Base-by-base conservation (phyloP, 352 stramenopile species). In the Albugo laibachii region DNA sequence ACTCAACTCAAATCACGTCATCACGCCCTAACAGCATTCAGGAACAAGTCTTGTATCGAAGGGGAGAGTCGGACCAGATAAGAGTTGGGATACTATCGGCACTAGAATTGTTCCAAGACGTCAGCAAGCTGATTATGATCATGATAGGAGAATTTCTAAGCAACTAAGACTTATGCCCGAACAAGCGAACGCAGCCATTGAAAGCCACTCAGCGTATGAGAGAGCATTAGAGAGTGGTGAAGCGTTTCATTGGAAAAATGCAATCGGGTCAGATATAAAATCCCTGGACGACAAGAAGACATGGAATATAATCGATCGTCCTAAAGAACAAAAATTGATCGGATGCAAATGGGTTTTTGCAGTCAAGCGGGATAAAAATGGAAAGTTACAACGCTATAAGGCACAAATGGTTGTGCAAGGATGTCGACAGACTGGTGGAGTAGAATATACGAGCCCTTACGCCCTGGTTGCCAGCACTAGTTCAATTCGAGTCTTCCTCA, bases 361-460 rank as follows among this genome's bases (percentile, higher is more conserved):
- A 13, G 12, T 40, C 14, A 55, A 55, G 36, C 24, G 14, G 6
- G 15, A 48, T 14, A 18, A 44, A 16, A 14, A 52, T 46, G 49
- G 49, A 5, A 10, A 1, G 0, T 16, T 55, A 13, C 27, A 34
- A 5, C 38, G 49, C 5, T 52, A 48, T 37, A 53, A 55, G 21
- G 49, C 49, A 19, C 49, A 41, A 14, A 20, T 55, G 11, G 49
- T 55, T 45, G 49, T 41, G 39, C 49, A 55, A 52, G 49, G 49
- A n/a, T 55, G 50, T 45, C 21, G 34, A 18, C 46, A 50, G 13
- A 50, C 41, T 6, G 14, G n/a, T n/a, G 52, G 52, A n/a, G 34
- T 57, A 3, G 52, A 57, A 21, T 57, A 49, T 35, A 34, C 14
- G 36, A 18, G 53, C 2, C 41, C 46, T n/a, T 54, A 47, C 45